Evolutionary conservation across 495 filamentous ascomycete species (phyloP).

Genomic region (Lasiosphaeris hirsuta): DNA sequence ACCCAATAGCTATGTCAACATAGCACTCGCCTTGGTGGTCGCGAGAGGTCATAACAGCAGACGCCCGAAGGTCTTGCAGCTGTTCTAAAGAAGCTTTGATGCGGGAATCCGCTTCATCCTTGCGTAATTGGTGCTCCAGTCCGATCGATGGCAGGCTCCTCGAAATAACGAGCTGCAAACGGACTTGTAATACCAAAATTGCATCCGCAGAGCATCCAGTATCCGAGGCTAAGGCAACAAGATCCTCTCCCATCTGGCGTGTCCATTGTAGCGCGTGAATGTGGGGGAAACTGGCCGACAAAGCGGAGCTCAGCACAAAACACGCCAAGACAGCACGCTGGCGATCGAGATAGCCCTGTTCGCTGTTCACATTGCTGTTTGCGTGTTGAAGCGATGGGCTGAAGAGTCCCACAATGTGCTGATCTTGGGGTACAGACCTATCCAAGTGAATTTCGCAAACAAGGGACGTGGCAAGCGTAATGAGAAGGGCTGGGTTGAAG

Average conservation of each 20-base stretch:
- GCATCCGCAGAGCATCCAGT: slow-evolving; percentile 40
- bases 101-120: background rate
- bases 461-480: slow-evolving; percentile 46
- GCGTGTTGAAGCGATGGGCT: slow-evolving; percentile 19
- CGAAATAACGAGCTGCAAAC: slow-evolving; percentile 39
- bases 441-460: slow-evolving; percentile 47
- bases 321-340: slow-evolving; percentile 49
- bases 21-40: background rate
- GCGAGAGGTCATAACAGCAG: background rate
- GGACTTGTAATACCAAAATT: slow-evolving; percentile 44
- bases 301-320: slow-evolving; percentile 13
- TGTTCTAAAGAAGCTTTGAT: slow-evolving; percentile 9
- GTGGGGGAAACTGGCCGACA: slow-evolving; percentile 31
- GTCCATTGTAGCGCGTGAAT: slow-evolving; percentile 37
- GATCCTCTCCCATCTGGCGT: slow-evolving; percentile 36
- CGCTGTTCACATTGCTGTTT: background rate
- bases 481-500: slow-evolving; percentile 34
- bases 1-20: slow-evolving; percentile 18
- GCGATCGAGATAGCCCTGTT: slow-evolving; percentile 37
- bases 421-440: slow-evolving; percentile 29
- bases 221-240: slow-evolving; percentile 19
- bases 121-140: slow-evolving; percentile 9
- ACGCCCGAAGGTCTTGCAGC: slow-evolving; percentile 9
- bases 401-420: slow-evolving; percentile 18
- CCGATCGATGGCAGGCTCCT: slow-evolving; percentile 6